These are phyloP conservation scores for Trichothecium roseum DNA, from an alignment of 2,329 filamentous ascomycete genomes.

Conservation along the genomic window DNA sequence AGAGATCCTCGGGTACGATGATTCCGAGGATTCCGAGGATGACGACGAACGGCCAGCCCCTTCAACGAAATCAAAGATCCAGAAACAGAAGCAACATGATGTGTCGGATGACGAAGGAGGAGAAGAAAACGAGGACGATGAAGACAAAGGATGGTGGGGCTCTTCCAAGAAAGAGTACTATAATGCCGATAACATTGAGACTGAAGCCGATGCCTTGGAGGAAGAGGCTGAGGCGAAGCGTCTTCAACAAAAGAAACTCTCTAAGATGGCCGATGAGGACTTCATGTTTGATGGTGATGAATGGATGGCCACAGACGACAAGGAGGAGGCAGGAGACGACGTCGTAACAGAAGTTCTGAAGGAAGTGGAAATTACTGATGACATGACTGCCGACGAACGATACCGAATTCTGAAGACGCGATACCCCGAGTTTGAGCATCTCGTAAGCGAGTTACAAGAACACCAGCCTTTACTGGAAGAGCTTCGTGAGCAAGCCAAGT, in stretches of 20 bases:
- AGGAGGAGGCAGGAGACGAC: conserved; percentile 39
- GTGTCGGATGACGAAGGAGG: conserved; percentile 47
- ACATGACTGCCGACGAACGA: conserved; percentile 67
- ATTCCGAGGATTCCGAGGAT: conserved; percentile 26
- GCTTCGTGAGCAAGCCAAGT: conserved; percentile 47
- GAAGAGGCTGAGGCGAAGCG: conserved; percentile 86
- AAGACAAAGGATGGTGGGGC: conserved; percentile 70
- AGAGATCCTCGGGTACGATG: conserved; percentile 43
- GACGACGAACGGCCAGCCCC: conserved; percentile 23
- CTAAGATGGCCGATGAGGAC: conserved; percentile 82
- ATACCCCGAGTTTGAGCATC: conserved; percentile 86
- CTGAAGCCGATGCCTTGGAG: conserved; percentile 63
- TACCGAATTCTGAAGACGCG: conserved; percentile 64
- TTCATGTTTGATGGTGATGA: conserved; percentile 88
- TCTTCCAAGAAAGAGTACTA: conserved; percentile 86
- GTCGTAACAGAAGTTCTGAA: conserved; percentile 76
- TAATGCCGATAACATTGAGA: conserved; percentile 65
- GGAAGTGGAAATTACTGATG: conserved; percentile 68
- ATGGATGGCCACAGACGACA: conserved; percentile 56
- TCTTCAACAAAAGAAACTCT: conserved; percentile 81
- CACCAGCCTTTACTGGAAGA: conserved; percentile 56
- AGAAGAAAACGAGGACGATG: conserved; percentile 40
- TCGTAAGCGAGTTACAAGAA: conserved; percentile 70
- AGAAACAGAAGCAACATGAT: conserved; percentile 11
- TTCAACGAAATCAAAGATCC: conserved; percentile 33